Evolutionary conservation across 2,329 filamentous ascomycete genomes (phyloP), one percentile per base, ranked within the genome.

Genomic region (Elsinoe necatrix): DNA sequence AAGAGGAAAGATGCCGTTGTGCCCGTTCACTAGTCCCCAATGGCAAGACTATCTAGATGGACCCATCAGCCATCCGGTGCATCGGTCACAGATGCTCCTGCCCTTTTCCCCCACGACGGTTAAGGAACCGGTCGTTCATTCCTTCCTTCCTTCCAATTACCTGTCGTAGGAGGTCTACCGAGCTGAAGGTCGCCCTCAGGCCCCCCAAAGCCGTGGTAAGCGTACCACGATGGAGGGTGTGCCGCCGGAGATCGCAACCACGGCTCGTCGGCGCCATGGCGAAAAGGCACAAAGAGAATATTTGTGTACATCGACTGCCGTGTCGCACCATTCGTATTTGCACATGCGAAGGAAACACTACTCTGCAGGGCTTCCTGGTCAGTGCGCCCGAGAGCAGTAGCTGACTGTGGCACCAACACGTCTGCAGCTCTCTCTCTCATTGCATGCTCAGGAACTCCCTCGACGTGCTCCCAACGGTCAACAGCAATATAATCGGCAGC

Each of bases 131-230:
- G 48, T 52, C 48, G 48, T 52, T 52, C 48, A 37, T 37, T 52
- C 48, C 48, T 52, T 52, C 48, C 48, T 37, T 52, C 48, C 48
- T 52, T 52, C 48, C 48, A 52, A 21, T 37, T 37, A 20, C n/a
- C 2, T 35, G 25, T 34, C 45, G 25, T 25, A 34, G 16, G 45
- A 34, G 16, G 45, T 50, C 45, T 50, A 18, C 25, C 25, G 45
- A 50, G 25, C n/a, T 21, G 16, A 31, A 50, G 21, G 27, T 50
- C 45, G 31, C 25, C n/a, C 48, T 37, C 31, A 14, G 31, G 27
- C 16, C 48, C 48, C 48, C 9, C 29, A 29, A 25, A 23, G 48
- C 31, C 20, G 29, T 21, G 14, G 29, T 27, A 35, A 52, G 34
- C 20, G 48, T 52, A 52, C 48, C 48, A 34, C 48, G 48, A 52